phyloP scores from a whole-genome alignment of 805 yeast species.

The Ogataea siamensis region DNA sequence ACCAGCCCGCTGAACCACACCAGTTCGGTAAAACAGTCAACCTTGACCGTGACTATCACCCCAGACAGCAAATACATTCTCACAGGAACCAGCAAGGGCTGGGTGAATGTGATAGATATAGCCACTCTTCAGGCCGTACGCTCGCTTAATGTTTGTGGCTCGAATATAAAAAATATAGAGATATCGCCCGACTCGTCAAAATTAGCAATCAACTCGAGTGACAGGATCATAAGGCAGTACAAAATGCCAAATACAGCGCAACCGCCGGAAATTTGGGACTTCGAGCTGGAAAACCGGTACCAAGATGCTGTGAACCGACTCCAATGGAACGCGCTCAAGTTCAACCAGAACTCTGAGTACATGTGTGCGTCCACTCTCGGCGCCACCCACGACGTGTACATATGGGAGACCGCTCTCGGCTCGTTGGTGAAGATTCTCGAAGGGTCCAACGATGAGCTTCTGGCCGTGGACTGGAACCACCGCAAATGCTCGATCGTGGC shows the following conservation, averaged over 20 bases:
- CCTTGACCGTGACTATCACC: conserved; percentile 51
- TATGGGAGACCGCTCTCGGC: conserved; percentile 91
- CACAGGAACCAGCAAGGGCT: conserved; percentile 81
- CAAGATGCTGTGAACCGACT: conserved; percentile 87
- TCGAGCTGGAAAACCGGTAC: conserved; percentile 75
- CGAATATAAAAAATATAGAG: conserved; percentile 68
- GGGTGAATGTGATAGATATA: conserved; percentile 51
- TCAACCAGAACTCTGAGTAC: conserved; percentile 76
- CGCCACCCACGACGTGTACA: conserved; percentile 81
- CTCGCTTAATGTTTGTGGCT: conserved; percentile 51
- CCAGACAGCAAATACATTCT: conserved; percentile 56
- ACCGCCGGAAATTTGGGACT: conserved; percentile 26
- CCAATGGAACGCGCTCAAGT: conserved; percentile 82
- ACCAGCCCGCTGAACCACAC: conserved; percentile 26
- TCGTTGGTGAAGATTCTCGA: conserved; percentile 85
- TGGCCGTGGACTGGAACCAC: conserved; percentile 85
- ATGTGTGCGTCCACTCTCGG: conserved; percentile 88
- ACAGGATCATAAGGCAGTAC: conserved; percentile 67
- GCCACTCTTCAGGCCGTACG: conserved; percentile 37
- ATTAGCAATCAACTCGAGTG: conserved; percentile 74
- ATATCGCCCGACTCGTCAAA: conserved; percentile 58
- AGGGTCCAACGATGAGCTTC: conserved; percentile 85
- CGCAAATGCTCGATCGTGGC: conserved; percentile 71
- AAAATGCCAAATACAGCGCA: conserved; percentile 35
- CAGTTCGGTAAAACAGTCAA: conserved; percentile 38